Conservation (phyloP, 441 rosid genomes). For the Gossypium trilobum region DNA sequence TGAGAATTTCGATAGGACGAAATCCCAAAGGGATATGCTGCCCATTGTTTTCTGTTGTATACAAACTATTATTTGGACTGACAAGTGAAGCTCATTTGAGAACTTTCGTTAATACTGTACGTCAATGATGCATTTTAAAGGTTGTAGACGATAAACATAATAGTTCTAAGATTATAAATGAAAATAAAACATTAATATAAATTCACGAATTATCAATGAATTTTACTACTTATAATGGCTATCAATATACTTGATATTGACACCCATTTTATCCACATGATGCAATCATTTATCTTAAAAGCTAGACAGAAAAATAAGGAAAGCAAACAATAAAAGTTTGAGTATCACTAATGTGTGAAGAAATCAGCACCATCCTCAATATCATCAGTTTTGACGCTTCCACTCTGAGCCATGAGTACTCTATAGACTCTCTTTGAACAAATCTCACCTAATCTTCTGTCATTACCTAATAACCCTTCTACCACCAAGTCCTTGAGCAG, state of each 20-base stretch:
- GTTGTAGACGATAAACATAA: neutral
- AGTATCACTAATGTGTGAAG: constrained; percentile 31
- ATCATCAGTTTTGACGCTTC: constrained; percentile 66
- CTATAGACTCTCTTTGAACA: constrained; percentile 84
- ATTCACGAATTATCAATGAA: neutral
- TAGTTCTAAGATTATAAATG: neutral
- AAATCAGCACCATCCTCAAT: constrained; percentile 85
- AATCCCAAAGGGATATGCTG: neutral
- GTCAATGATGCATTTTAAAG: neutral
- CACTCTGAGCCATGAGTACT: constrained; percentile 70
- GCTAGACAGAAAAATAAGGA: neutral
- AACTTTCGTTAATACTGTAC: neutral
- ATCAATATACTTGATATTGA: neutral
- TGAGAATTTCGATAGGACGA: neutral
- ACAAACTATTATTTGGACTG: neutral
- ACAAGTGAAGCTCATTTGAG: neutral
- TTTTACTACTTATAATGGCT: neutral
- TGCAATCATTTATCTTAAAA: neutral
- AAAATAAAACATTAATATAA: neutral
- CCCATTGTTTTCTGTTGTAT: neutral
- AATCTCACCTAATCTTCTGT: constrained; percentile 67
- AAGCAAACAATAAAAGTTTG: neutral
- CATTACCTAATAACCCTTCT: constrained; percentile 63
- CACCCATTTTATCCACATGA: neutral
- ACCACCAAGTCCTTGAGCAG: constrained; percentile 60